Evolutionary conservation across 768 basidiomycete genomes (phyloP), one percentile per base, ranked within the genome.

Genomic region (Megacollybia marginata): DNA sequence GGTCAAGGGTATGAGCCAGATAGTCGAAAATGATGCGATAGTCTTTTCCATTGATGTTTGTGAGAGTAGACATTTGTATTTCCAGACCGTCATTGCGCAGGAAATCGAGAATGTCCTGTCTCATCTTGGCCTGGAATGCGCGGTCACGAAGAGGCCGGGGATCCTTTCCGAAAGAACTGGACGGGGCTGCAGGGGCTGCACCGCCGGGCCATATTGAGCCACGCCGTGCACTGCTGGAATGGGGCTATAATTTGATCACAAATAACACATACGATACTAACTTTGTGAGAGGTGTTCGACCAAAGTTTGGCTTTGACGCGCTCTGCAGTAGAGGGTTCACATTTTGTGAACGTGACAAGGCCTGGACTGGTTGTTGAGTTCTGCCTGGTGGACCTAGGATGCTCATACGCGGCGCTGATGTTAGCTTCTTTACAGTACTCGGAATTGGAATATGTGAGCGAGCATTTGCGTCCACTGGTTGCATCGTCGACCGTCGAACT

Each of bases 11-110:
- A 13, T 68, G 62, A 31, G 92, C 72, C 12, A 98, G 75, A 52
- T 84, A 84, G 48, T 88, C 80, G 62, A 96, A 92, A 38, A 97
- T 87, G 1, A 76, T 69, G 28, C 89, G 81, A 59, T 90, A 97
- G 54, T 94, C 92, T 55, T 90, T 89, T 15, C 82, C 83, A 4
- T 90, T 88, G 43, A 94, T 91, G 44, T 82, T 87, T 43, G 75
- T 70, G 4, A 96, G 70, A 2, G 81, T 81, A 49, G 82, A 76
- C 62, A 81, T 75, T 3, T 78, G 71, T 23, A 92, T 80, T 12
- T 85, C 83, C 52, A 80, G 85, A 6, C 79, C 80, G n/a, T 74
- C 73, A 28, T 66, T 64, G 56, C 80, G 76, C 16, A 95, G 72
- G 70, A 83, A 95, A 23, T 69, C 70, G 44, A 76, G 67, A 55